Percentiles rank a stretch among this genome's conserved stretches.
These are phyloP conservation scores for Saturnispora diversa DNA, from an alignment of 805 yeast species.

Conservation along the genomic window DNA sequence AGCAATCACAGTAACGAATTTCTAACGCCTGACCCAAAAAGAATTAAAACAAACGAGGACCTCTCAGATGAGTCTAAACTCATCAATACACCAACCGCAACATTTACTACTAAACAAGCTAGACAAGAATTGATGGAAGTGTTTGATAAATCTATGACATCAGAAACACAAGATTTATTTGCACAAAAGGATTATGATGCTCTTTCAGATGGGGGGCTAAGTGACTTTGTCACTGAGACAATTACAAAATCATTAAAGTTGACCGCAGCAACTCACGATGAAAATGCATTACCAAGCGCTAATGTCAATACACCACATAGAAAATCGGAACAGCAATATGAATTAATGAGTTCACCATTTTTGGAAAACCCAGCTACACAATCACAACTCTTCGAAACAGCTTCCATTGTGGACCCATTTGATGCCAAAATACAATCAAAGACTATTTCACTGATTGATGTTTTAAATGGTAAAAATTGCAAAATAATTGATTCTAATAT, in stretches of 20 bases:
- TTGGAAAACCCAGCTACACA: conserved; percentile 24
- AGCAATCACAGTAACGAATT: too few species aligned
- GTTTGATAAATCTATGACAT: conserved; percentile 49
- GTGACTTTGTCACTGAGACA: conserved; percentile 44
- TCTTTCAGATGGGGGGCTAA: conserved; percentile 19
- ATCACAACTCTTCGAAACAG: background rate
- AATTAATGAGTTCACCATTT: conserved; percentile 41
- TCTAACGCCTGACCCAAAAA: conserved; percentile 7
- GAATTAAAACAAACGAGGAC: conserved; percentile 2
- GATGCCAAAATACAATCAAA: conserved; percentile 32
- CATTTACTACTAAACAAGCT: conserved; percentile 68
- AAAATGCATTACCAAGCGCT: conserved; percentile 25
- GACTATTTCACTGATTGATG: background rate
- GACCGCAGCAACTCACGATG: conserved; percentile 16
- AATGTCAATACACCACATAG: background rate
- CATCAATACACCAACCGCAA: conserved; percentile 67
- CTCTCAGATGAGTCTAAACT: conserved; percentile 13
- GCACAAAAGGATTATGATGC: conserved; percentile 11
- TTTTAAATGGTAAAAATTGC: conserved; percentile 26
- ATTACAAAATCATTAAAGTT: conserved; percentile 25
- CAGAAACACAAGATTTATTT: conserved; percentile 1
- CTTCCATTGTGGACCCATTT: conserved; percentile 31
- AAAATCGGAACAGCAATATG: conserved; percentile 13
- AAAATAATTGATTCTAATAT: conserved; percentile 9
- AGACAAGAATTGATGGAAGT: conserved; percentile 63